A percentile compares a stretch with the other conserved stretches of the same genome.
Evolutionary conservation across 1,284 basidiomycete genomes (phyloP).

Genomic region (Cutaneotrichosporon dermatis): DNA sequence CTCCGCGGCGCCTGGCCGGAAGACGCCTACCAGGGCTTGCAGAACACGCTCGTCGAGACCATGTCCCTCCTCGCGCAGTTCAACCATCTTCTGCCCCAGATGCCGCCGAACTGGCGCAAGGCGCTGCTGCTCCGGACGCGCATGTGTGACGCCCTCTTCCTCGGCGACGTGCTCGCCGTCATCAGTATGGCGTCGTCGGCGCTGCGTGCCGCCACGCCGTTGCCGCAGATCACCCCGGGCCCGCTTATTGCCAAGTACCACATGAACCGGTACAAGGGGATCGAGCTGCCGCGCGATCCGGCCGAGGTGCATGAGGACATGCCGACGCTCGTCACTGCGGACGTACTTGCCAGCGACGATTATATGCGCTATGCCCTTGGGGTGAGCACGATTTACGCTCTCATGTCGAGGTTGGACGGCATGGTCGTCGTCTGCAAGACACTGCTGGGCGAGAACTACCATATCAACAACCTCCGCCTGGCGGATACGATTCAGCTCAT

Average conservation of each 20-base stretch:
- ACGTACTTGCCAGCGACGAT: constrained; percentile 42
- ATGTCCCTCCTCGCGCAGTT: constrained; percentile 44
- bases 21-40: constrained; percentile 43
- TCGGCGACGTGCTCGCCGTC: constrained; percentile 75
- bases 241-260: constrained; percentile 70
- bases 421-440: constrained; percentile 46
- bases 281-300: constrained; percentile 37
- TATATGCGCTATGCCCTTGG: constrained; percentile 48
- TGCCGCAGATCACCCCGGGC: constrained; percentile 82
- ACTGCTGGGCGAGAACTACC: constrained; percentile 45
- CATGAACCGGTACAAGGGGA: constrained; percentile 36
- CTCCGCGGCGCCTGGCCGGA: constrained; percentile 47
- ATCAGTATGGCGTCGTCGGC: constrained; percentile 58
- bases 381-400: constrained; percentile 43
- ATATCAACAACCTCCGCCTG: constrained; percentile 28
- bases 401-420: constrained; percentile 41
- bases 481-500: neutral
- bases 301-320: constrained; percentile 35
- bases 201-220: constrained; percentile 65
- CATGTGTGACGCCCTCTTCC: constrained; percentile 71
- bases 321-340: constrained; percentile 42
- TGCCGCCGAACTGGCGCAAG: constrained; percentile 58
- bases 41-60: constrained; percentile 39
- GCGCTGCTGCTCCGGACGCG: constrained; percentile 71
- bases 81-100: constrained; percentile 45